Conservation (phyloP, 176 grass and related monocot genomes). For the Pontederia crassipes region DNA sequence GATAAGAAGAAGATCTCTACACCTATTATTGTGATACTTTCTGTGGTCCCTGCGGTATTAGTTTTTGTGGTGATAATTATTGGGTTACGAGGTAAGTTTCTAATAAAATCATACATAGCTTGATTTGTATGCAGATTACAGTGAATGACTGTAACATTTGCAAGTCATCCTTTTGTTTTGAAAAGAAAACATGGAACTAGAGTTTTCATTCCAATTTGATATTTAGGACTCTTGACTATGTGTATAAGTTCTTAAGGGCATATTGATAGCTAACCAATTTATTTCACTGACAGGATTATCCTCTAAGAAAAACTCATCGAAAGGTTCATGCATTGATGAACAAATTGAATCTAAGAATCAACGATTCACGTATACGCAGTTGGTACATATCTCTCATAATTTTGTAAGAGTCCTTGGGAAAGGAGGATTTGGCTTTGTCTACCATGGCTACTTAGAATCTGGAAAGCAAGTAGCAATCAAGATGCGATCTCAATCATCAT, state of each 20-base stretch:
- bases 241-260: neutral
- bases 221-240: neutral
- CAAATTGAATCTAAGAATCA: neutral
- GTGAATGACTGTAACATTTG: no score
- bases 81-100: neutral
- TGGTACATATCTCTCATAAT: slow-evolving; percentile 33
- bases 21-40: slow-evolving; percentile 5
- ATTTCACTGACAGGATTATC: no score
- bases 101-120: neutral
- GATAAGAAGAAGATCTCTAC: neutral
- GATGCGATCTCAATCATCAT: slow-evolving; percentile 30
- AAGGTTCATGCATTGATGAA: neutral
- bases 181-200: no score
- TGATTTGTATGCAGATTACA: no score
- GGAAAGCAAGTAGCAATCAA: slow-evolving; percentile 53
- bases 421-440: slow-evolving; percentile 57
- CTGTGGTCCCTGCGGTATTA: neutral
- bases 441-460: slow-evolving; percentile 35
- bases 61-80: neutral
- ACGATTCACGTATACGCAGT: neutral
- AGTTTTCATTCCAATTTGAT: neutral
- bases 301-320: neutral
- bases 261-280: neutral
- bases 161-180: no score
- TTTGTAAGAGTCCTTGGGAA: slow-evolving; percentile 35